Evolutionary conservation across 805 yeast genomes (phyloP).

Genomic region (Metschnikowia baotianmanensis): DNA sequence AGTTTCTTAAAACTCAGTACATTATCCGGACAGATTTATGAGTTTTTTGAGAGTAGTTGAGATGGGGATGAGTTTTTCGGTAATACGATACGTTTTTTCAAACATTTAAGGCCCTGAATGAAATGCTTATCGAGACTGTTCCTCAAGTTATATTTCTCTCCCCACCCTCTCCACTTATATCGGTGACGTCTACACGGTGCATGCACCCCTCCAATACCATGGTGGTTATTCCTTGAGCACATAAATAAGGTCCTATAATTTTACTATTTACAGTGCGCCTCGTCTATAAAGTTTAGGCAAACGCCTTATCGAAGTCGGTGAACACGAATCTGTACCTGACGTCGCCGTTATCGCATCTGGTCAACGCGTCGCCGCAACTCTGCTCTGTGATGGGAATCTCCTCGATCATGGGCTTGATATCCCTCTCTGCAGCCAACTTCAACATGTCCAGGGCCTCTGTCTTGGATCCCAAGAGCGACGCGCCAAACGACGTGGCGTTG

Average conservation of each 20-base stretch:
- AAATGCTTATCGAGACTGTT: neutral
- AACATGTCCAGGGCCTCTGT: conserved; percentile 66
- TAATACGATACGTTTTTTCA: too few relatives aligned
- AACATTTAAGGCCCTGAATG: too few relatives aligned
- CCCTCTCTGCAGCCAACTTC: conserved; percentile 57
- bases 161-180: neutral
- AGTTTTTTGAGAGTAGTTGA: too few relatives aligned
- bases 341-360: conserved; percentile 52
- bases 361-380: conserved; percentile 54
- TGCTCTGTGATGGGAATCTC: conserved; percentile 51
- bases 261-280: conserved; percentile 2
- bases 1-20: too few relatives aligned
- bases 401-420: conserved; percentile 63
- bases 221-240: conserved; percentile 5
- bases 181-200: too few relatives aligned
- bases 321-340: conserved; percentile 65
- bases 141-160: neutral
- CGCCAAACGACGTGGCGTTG: conserved; percentile 51
- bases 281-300: too few relatives aligned
- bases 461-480: conserved; percentile 62
- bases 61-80: too few relatives aligned
- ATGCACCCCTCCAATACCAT: conserved; percentile 1
- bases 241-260: neutral
- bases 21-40: too few relatives aligned
- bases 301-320: conserved; percentile 51